These are phyloP conservation scores for Lachnellula subtilissima DNA, from an alignment of 2,329 filamentous ascomycete genomes.

Conservation along the genomic window DNA sequence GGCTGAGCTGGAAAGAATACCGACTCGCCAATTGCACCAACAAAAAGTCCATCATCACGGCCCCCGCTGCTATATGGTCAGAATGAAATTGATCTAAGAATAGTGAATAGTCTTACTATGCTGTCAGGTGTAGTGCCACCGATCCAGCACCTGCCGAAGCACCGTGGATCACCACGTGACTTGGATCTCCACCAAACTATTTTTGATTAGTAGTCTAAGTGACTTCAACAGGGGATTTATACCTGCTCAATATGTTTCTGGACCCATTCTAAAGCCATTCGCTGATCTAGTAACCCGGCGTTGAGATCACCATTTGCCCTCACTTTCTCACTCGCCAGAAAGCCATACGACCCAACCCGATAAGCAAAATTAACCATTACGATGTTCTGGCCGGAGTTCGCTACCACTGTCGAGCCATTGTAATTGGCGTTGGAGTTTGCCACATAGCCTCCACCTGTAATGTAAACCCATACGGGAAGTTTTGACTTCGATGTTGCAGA, in stretches of 20 bases:
- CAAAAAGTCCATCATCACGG: conserved; percentile 23
- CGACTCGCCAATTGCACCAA: conserved; percentile 32
- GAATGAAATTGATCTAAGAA: not conserved
- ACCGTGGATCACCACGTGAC: conserved; percentile 44
- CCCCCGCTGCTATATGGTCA: conserved; percentile 20
- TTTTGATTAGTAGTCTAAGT: not conserved
- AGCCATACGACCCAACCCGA: conserved; percentile 58
- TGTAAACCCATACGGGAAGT: conserved; percentile 51
- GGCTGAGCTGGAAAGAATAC: conserved; percentile 37
- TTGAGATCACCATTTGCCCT: conserved; percentile 54
- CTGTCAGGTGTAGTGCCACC: conserved; percentile 35
- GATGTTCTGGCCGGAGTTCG: conserved; percentile 41
- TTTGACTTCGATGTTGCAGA: conserved; percentile 38
- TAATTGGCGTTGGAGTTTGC: conserved; percentile 46
- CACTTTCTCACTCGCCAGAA: conserved; percentile 54
- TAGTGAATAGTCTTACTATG: conserved; percentile 16
- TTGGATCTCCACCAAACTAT: conserved; percentile 41
- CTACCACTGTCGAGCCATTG: conserved; percentile 45
- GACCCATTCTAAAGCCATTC: conserved; percentile 56
- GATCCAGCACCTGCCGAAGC: conserved; percentile 44
- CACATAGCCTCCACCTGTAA: conserved; percentile 45
- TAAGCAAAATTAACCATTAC: conserved; percentile 60
- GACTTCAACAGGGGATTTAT: not conserved
- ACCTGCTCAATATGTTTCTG: conserved; percentile 51
- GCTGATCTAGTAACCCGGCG: conserved; percentile 59